phyloP scores from a whole-genome alignment of 2,329 filamentous ascomycete genomes.

The Xylaria sp. region DNA sequence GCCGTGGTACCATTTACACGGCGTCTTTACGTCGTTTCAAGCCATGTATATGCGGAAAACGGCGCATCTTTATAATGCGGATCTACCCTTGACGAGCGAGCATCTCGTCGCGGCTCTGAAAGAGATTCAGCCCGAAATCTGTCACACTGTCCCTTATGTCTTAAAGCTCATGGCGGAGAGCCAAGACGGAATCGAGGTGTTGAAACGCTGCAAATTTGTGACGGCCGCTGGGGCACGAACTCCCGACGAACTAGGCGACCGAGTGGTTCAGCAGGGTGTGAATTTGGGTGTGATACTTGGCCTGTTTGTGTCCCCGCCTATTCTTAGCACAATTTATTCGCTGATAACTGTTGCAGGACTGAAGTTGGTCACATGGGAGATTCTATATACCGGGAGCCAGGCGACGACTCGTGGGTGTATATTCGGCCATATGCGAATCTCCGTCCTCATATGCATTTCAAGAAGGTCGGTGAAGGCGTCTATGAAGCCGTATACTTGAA shows the following conservation, averaged over 20 bases:
- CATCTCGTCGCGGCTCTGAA: constrained; percentile 52
- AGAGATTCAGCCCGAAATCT: constrained; percentile 53
- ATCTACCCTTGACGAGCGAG: constrained; percentile 53
- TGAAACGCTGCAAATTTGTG: constrained; percentile 54
- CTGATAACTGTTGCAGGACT: constrained; percentile 49
- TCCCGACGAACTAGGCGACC: constrained; percentile 56
- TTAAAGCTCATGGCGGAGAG: constrained; percentile 55
- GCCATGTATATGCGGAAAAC: constrained; percentile 58
- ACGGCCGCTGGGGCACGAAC: constrained; percentile 56
- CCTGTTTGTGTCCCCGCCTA: constrained; percentile 46
- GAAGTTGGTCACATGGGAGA: constrained; percentile 57
- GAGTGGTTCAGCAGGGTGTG: constrained; percentile 52
- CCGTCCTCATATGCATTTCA: constrained; percentile 53
- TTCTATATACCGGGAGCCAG: constrained; percentile 53
- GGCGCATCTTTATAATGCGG: constrained; percentile 55
- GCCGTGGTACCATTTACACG: constrained; percentile 58
- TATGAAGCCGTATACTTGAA: constrained; percentile 52
- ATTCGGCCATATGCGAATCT: constrained; percentile 54
- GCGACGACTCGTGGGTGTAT: constrained; percentile 57
- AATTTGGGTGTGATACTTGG: constrained; percentile 55
- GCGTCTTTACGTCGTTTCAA: constrained; percentile 55
- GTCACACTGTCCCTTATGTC: constrained; percentile 56
- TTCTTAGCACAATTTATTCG: not conserved
- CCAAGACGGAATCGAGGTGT: constrained; percentile 50
- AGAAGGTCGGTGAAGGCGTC: constrained; percentile 51